phyloP scores from a whole-genome alignment of 306 rosid species.

The Vigna mungo region DNA sequence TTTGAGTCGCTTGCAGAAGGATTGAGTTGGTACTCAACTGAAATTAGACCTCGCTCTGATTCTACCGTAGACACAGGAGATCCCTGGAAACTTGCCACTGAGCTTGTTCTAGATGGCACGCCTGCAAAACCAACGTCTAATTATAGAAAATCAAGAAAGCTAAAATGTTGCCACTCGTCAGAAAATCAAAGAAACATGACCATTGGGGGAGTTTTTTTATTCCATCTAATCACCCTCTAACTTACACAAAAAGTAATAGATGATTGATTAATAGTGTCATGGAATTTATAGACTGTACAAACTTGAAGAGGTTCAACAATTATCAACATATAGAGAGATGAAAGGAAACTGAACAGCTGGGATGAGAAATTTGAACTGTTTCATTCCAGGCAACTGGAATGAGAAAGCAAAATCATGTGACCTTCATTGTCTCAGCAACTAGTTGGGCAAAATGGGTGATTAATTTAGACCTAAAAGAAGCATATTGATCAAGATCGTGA shows the following conservation, averaged over 20 bases:
- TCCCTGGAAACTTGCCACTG: constrained; percentile 61
- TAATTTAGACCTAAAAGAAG: not conserved
- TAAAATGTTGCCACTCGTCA: not conserved
- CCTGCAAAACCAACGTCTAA: constrained; percentile 54
- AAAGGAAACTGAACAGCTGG: not conserved
- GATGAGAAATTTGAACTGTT: not conserved
- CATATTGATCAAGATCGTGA: not conserved
- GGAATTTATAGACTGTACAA: too few relatives aligned
- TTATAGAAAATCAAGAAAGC: constrained; percentile 7
- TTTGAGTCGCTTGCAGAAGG: constrained; percentile 56
- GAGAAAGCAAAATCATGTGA: constrained; percentile 16
- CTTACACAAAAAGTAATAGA: not conserved
- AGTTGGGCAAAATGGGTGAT: not conserved
- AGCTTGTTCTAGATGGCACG: constrained; percentile 54
- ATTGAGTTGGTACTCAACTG: constrained; percentile 64
- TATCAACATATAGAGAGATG: not conserved
- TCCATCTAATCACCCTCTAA: not conserved
- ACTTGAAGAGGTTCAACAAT: not conserved
- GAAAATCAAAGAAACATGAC: not conserved
- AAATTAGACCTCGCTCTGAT: constrained; percentile 54
- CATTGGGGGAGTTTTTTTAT: not conserved
- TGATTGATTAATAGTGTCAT: too few relatives aligned
- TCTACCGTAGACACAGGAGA: constrained; percentile 64
- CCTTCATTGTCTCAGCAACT: not conserved
- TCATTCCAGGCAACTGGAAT: not conserved